Evolutionary conservation across 2,329 filamentous ascomycete genomes (phyloP), one percentile per base, ranked within the genome.

Genomic region (Pestalotiopsis fici): DNA sequence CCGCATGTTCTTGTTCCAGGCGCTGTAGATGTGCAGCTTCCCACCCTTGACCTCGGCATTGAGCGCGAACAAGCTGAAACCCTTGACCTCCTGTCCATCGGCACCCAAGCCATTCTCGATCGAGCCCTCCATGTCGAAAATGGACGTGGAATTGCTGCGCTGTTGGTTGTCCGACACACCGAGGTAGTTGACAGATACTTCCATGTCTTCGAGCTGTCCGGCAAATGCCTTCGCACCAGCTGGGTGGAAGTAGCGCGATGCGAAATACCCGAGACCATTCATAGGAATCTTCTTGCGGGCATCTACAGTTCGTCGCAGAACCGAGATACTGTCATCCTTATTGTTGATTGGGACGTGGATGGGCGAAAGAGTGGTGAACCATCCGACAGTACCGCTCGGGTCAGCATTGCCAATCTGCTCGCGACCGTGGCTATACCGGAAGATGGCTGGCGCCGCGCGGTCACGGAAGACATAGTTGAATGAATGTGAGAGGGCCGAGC

Each of bases 321-420:
- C 59, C 21, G 65, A 57, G 9, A 66, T 50, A n/a, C 57, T 62
- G 47, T 66, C 65, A 15, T 66, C 65, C 23, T 56, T 55, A n/a
- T 56, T 66, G 59, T 66, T 35, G 25, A 64, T 54, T 1, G 65
- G 21, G 2, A 66, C 39, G 11, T 63, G 50, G 2, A 82, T 35
- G 0, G 82, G 82, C 12, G 73, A 76, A 18, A 83, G 74, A 0
- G 80, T 80, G 1, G 82, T 83, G 66, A 84, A 84, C 82, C 82
- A 84, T 4, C 82, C 82, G 0, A 83, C 78, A 0, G 80, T 83
- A 1, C 74, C 69, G 0, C 80, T 80, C 0, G 80, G 69, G 59
- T 83, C 79, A 12, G 59, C 39, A 2, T 71, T 43, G 23, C 75
- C 72, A 71, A 76, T 78, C 2, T 76, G 67, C 55, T 83, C 81